A percentile compares a stretch with the other conserved stretches of the same genome.
Evolutionary conservation across 1,284 basidiomycete species (phyloP).

Genomic region (Termitomyces sp.): DNA sequence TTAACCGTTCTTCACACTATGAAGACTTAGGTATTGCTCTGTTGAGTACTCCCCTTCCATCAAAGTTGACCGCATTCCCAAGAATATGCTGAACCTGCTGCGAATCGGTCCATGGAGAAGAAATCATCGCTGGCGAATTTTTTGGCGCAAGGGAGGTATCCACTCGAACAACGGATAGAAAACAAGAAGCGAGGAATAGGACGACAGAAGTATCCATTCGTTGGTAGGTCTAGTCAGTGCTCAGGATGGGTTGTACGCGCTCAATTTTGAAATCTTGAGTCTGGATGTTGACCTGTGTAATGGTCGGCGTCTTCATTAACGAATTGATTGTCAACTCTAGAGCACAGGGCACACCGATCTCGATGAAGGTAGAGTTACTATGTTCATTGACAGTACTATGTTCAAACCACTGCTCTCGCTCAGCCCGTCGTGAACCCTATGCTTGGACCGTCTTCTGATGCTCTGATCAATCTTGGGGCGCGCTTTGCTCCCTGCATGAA

Average conservation of each 20-base stretch:
- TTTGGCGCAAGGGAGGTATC: constrained; percentile 47
- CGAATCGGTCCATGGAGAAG: constrained; percentile 30
- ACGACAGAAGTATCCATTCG: constrained; percentile 74
- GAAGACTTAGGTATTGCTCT: constrained; percentile 48
- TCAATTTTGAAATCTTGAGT: constrained; percentile 34
- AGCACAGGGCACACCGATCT: constrained; percentile 74
- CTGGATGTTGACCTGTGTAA: constrained; percentile 57
- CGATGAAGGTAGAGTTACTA: constrained; percentile 57
- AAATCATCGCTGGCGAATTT: constrained; percentile 35
- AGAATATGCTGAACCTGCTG: constrained; percentile 58
- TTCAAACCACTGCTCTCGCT: constrained; percentile 4
- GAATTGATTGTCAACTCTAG: constrained; percentile 73
- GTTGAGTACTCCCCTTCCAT: neutral
- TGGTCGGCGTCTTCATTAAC: constrained; percentile 73
- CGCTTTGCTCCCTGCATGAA: constrained; percentile 88
- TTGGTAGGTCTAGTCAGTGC: constrained; percentile 40
- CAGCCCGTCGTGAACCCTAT: constrained; percentile 85
- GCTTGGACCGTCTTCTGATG: constrained; percentile 84
- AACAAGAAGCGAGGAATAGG: constrained; percentile 81
- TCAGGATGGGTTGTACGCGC: neutral
- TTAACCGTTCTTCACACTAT: constrained; percentile 34
- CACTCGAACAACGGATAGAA: constrained; percentile 80
- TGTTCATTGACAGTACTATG: neutral
- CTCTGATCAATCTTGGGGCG: constrained; percentile 86
- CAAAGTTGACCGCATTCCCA: constrained; percentile 4